Percentiles rank a stretch among this genome's conserved stretches.
phyloP scores from a whole-genome alignment of 2,329 filamentous ascomycete genomes.

The Elsinoe arachidis region DNA sequence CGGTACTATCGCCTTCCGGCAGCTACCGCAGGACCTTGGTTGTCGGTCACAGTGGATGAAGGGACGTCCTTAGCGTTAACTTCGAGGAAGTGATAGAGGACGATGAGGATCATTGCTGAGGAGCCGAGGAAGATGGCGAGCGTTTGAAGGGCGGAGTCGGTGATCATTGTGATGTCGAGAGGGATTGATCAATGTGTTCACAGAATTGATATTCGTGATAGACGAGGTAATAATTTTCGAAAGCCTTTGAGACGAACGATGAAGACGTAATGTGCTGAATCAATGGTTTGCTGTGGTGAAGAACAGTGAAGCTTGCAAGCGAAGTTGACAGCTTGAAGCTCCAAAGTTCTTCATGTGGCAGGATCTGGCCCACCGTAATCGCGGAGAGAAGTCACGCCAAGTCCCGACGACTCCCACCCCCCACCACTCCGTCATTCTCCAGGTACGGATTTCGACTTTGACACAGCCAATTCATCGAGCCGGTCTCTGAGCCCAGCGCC shows the following conservation, averaged over 20 bases:
- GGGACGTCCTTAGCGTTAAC: conserved; percentile 65
- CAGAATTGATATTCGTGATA: no score
- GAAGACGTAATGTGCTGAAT: no score
- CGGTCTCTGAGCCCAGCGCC: conserved; percentile 1
- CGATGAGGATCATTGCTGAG: conserved; percentile 81
- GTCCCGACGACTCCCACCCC: not conserved
- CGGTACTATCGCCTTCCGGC: not conserved
- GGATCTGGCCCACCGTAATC: not conserved
- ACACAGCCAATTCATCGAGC: conserved; percentile 8
- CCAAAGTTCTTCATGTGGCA: not conserved
- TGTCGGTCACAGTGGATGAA: conserved; percentile 13
- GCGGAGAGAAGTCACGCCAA: not conserved
- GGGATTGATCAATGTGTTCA: not conserved
- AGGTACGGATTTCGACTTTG: conserved; percentile 3
- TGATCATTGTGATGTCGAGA: conserved; percentile 64
- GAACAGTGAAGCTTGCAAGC: not conserved
- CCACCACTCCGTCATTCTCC: conserved; percentile 9
- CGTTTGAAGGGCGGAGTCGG: conserved; percentile 82
- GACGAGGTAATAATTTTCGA: no score
- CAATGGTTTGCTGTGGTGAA: not conserved
- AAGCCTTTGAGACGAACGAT: no score
- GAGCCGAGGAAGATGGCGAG: conserved; percentile 90
- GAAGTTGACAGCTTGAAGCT: conserved; percentile 7
- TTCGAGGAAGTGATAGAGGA: conserved; percentile 93
- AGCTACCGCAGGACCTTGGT: not conserved